phyloP scores from a whole-genome alignment of 345 rosid species.

The Mercurialis annua region DNA sequence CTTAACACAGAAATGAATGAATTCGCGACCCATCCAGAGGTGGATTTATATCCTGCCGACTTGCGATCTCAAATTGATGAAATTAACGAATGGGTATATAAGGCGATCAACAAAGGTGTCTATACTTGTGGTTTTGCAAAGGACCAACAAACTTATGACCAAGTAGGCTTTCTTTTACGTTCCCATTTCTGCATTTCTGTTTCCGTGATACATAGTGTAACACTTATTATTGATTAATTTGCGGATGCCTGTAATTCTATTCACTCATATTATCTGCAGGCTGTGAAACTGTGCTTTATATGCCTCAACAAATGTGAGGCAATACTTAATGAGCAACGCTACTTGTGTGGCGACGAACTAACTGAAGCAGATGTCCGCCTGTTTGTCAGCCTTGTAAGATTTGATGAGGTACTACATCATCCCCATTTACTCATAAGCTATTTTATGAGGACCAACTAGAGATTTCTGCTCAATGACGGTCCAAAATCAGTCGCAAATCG shows the following conservation, averaged over 20 bases:
- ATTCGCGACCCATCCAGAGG: constrained; percentile 41
- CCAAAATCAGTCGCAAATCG: too few species aligned
- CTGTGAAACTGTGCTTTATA: constrained; percentile 56
- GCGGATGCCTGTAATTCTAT: neutral
- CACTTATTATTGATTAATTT: too few species aligned
- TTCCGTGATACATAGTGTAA: too few species aligned
- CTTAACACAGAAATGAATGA: constrained; percentile 46
- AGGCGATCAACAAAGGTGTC: constrained; percentile 43
- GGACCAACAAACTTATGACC: constrained; percentile 46
- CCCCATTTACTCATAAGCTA: too few species aligned
- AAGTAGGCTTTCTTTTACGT: constrained; percentile 23
- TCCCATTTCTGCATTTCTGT: neutral
- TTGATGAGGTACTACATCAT: constrained; percentile 74
- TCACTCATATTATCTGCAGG: constrained; percentile 36
- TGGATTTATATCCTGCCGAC: constrained; percentile 42
- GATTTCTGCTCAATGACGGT: too few species aligned
- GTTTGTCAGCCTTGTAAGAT: constrained; percentile 86
- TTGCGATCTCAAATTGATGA: constrained; percentile 36
- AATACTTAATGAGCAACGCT: constrained; percentile 61
- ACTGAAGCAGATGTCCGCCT: constrained; percentile 74
- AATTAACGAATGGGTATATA: constrained; percentile 40
- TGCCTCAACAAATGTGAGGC: constrained; percentile 75
- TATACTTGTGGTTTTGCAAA: constrained; percentile 51
- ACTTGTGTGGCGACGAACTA: constrained; percentile 61
- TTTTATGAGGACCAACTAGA: too few species aligned